Base-by-base conservation (phyloP, 2,329 filamentous ascomycete genomes). In the Didymella pomorum region DNA sequence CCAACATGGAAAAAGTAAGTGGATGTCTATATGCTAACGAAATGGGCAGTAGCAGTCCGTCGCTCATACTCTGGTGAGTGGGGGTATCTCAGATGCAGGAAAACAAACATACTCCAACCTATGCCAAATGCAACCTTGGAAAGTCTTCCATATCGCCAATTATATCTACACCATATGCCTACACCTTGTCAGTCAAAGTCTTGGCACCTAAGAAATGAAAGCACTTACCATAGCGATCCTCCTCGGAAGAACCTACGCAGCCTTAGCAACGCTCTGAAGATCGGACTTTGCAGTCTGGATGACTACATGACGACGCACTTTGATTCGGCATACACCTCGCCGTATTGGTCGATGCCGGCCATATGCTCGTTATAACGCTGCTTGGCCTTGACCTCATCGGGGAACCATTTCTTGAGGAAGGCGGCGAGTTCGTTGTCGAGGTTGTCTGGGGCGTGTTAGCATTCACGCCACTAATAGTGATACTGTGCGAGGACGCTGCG, bases 381-480 rank as follows among this genome's bases (percentile, higher is more conserved):
- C 63, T 84, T 79, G 44, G 81, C 78, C 69, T 82, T 83, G 46
- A 85, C 85, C 74, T 96, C 92, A 52, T 92, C 87, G 1, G 89
- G 88, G 64, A 96, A 96, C 76, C 92, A 93, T 58, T 85, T 87
- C 67, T 88, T 86, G 59, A 96, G 78, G 63, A 90, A 94, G 25
- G 82, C 85, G 50, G 87, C 85, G 21, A 92, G 80, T 6, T 89
- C 82, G 21, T 80, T 77, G 69, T 96, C 92, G 20, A 95, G 83
- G 61, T 90, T 89, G 49, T 87, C 89, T 87, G 60, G 2, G 14
- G n/a, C 6, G 8, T 14, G 20, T 35, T 28, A 21, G 4, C 25
- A 12, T 18, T 37, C 7, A 21, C 20, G 4, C n/a, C 16, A n/a
- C n/a, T n/a, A 16, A 18, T 20, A 7, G 18, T 3, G 35, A 20